Percentiles rank a stretch among this genome's conserved stretches.
These are phyloP conservation scores for Tuber borchii DNA, from an alignment of 495 filamentous ascomycete genomes.

Conservation along the genomic window DNA sequence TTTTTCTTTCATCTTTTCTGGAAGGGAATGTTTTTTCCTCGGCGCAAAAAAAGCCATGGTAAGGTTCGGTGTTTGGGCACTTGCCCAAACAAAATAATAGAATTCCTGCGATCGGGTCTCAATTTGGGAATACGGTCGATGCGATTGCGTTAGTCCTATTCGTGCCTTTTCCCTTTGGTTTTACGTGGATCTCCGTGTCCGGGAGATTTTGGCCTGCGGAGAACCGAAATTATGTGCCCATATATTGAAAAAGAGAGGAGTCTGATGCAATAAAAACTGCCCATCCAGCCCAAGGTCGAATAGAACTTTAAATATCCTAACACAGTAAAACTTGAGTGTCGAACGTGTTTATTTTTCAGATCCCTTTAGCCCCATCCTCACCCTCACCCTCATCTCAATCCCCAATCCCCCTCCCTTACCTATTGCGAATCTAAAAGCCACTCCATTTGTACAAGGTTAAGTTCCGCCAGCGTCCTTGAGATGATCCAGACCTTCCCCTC, in stretches of 20 bases:
- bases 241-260: background rate
- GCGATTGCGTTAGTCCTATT: background rate
- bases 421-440: too few species aligned
- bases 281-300: background rate
- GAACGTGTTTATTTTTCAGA: background rate
- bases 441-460: too few species aligned
- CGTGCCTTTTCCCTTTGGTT: background rate
- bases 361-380: background rate
- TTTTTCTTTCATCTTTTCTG: slow-evolving; percentile 11
- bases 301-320: background rate
- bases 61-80: background rate
- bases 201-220: background rate
- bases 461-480: too few species aligned
- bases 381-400: background rate
- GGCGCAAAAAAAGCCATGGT: background rate
- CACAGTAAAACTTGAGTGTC: background rate
- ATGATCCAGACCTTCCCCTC: background rate
- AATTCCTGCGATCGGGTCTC: background rate
- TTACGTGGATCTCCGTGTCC: background rate
- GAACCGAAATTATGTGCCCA: background rate
- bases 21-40: slow-evolving; percentile 5
- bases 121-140: background rate
- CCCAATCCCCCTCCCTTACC: background rate
- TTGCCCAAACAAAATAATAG: slow-evolving; percentile 3
- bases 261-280: background rate